Evolutionary conservation across 2,329 filamentous ascomycete genomes (phyloP).

Genomic region (Acephala macrosclerotiorum): DNA sequence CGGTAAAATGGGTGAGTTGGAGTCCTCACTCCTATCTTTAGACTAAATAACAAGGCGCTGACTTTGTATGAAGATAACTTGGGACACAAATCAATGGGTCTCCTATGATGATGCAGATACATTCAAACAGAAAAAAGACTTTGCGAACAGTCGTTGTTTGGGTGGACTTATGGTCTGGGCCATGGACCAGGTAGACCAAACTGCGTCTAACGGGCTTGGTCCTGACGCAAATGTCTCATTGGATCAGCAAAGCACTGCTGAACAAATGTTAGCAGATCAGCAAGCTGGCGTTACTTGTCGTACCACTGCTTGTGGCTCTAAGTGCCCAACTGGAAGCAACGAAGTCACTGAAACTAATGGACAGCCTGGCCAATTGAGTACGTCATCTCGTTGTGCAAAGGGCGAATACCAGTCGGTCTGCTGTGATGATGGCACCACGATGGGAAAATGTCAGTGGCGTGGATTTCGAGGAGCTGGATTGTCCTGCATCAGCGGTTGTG

Average conservation of each 20-base stretch:
- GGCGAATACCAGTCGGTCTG: constrained; percentile 41
- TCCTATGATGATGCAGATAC: constrained; percentile 44
- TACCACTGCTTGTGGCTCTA: no score
- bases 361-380: constrained; percentile 37
- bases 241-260: constrained; percentile 32
- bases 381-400: constrained; percentile 35
- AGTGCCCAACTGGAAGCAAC: no score
- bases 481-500: constrained; percentile 42
- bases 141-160: constrained; percentile 37
- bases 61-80: no score
- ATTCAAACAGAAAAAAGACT: constrained; percentile 40
- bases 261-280: no score
- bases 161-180: constrained; percentile 40
- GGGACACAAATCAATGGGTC: no score
- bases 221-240: no score
- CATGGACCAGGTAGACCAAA: constrained; percentile 30
- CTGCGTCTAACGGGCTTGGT: no score
- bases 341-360: no score
- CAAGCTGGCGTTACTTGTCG: no score
- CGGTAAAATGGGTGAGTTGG: constrained; percentile 41
- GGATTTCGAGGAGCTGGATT: constrained; percentile 43
- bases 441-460: constrained; percentile 43
- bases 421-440: constrained; percentile 36
- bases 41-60: no score
- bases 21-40: no score